Percentiles rank a stretch among this genome's conserved stretches.
These are phyloP conservation scores for Coelastrella sp. DNA, from an alignment of 139 green algal genomes.

Conservation along the genomic window DNA sequence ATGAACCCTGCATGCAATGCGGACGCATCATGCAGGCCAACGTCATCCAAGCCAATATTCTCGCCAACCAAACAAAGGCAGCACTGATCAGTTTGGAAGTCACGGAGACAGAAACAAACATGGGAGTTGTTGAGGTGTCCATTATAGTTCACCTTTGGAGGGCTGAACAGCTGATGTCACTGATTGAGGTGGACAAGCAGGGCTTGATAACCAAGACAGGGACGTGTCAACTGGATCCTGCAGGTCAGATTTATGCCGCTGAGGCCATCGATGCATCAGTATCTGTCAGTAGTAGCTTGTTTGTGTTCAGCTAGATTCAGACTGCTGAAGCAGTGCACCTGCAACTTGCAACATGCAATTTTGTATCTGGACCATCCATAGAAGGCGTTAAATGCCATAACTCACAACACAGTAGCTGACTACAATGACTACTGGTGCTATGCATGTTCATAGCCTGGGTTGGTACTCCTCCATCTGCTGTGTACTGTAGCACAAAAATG, in stretches of 20 bases:
- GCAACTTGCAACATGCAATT: too few species aligned
- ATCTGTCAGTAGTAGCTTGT: too few species aligned
- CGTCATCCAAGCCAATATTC: conserved; percentile 35
- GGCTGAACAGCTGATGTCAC: conserved; percentile 46
- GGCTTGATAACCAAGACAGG: conserved; percentile 38
- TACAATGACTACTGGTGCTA: too few species aligned
- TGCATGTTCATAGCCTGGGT: too few species aligned
- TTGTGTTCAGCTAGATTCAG: too few species aligned
- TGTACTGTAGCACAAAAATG: background rate
- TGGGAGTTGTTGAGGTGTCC: background rate
- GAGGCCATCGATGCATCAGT: too few species aligned
- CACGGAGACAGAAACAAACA: background rate
- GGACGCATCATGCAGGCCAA: background rate
- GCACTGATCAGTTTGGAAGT: conserved; percentile 31
- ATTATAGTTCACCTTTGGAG: conserved; percentile 51
- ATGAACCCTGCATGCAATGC: background rate
- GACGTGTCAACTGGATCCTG: conserved; percentile 47
- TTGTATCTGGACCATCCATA: too few species aligned
- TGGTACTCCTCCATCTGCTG: too few species aligned
- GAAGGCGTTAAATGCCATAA: too few species aligned
- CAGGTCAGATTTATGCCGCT: background rate
- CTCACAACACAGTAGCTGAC: too few species aligned
- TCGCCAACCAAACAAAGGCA: conserved; percentile 36
- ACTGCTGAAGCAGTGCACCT: too few species aligned
- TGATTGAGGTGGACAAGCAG: conserved; percentile 58